These are phyloP conservation scores for Lasiosphaeria miniovina DNA, from an alignment of 495 filamentous ascomycete species.

Conservation along the genomic window DNA sequence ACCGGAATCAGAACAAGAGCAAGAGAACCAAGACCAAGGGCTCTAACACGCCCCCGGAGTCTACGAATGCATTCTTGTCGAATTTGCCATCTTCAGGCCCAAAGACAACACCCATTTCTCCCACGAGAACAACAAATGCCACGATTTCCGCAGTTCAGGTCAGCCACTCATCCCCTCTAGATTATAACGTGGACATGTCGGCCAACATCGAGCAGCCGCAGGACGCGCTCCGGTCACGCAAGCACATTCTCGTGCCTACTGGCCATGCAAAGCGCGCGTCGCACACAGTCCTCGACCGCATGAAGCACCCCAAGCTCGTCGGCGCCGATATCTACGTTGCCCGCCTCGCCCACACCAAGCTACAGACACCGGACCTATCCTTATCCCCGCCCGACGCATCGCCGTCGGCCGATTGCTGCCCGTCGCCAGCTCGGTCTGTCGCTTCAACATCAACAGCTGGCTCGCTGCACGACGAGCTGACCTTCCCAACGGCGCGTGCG, in stretches of 20 bases:
- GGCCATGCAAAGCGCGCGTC: conserved; percentile 21
- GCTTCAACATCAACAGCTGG: conserved; percentile 16
- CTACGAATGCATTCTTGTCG: no score
- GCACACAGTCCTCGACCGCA: conserved; percentile 31
- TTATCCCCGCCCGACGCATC: not conserved
- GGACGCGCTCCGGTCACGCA: not conserved
- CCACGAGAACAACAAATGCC: no score
- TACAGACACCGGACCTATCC: not conserved
- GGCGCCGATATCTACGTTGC: conserved; percentile 54
- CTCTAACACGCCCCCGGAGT: no score
- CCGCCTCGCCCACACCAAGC: conserved; percentile 24
- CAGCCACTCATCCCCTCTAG: no score
- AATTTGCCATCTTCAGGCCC: no score
- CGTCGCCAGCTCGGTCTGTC: not conserved
- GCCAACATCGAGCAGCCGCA: not conserved
- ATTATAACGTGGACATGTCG: no score
- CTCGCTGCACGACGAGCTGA: conserved; percentile 49
- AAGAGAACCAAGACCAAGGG: not conserved
- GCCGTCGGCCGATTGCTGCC: not conserved
- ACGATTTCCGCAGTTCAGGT: no score
- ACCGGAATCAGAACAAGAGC: conserved; percentile 19
- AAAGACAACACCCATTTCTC: no score
- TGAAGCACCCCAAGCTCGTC: conserved; percentile 43
- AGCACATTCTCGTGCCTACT: conserved; percentile 23
- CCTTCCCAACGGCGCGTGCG: not conserved